Evolutionary conservation across 148 eudicot species (phyloP).

Genomic region (Drosera capensis): DNA sequence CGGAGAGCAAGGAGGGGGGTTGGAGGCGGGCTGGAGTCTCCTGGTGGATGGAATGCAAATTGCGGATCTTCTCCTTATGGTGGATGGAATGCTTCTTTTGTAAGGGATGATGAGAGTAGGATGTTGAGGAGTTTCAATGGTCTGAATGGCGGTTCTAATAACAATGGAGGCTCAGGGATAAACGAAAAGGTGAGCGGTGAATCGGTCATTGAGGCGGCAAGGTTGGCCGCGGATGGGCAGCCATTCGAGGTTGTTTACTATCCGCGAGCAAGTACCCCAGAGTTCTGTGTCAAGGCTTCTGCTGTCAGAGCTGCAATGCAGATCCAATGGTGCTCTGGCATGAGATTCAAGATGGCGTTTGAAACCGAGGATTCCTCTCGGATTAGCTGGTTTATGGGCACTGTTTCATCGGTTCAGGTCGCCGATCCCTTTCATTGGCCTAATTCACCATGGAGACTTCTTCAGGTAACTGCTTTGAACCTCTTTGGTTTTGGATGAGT

Average conservation of each 20-base stretch:
- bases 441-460: constrained; percentile 89
- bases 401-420: constrained; percentile 64
- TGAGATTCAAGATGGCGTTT: constrained; percentile 97
- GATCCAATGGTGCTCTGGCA: constrained; percentile 71
- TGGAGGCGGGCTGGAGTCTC: constrained; percentile 34
- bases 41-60: constrained; percentile 42
- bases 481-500: not conserved
- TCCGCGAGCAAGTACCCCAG: constrained; percentile 81
- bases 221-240: constrained; percentile 46
- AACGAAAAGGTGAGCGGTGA: constrained; percentile 30
- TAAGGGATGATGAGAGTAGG: constrained; percentile 27
- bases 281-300: constrained; percentile 71
- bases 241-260: constrained; percentile 82
- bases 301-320: constrained; percentile 57
- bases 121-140: constrained; percentile 14
- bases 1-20: constrained; percentile 68
- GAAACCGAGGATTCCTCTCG: constrained; percentile 98
- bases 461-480: constrained; percentile 35
- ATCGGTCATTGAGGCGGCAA: constrained; percentile 49
- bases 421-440: constrained; percentile 79
- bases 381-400: constrained; percentile 99
- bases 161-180: constrained; percentile 1
- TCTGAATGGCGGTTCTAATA: constrained; percentile 4
- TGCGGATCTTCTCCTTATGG: constrained; percentile 16
- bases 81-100: constrained; percentile 28